phyloP scores from a whole-genome alignment of 805 yeast species.

The Yamadazyma olivae region DNA sequence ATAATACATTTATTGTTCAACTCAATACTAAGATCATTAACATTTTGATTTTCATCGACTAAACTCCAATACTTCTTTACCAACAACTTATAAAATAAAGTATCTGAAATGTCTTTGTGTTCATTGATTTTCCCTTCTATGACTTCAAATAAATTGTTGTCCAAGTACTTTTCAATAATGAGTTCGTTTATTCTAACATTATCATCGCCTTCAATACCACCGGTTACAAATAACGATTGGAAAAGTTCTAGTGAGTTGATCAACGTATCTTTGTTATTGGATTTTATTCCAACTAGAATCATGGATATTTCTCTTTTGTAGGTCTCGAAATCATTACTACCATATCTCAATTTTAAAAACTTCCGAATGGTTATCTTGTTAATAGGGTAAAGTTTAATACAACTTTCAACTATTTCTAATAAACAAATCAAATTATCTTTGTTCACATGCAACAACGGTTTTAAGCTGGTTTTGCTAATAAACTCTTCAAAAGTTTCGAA shows the following conservation, averaged over 20 bases:
- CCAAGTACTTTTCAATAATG: conserved; percentile 27
- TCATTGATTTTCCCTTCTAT: conserved; percentile 14
- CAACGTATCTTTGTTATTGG: conserved; percentile 20
- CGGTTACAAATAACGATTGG: conserved; percentile 17
- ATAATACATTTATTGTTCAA: conserved; percentile 23
- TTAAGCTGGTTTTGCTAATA: conserved; percentile 8
- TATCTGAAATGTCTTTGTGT: conserved; percentile 4
- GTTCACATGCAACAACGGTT: conserved; percentile 16
- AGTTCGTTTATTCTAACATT: conserved; percentile 5
- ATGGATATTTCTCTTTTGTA: conserved; percentile 25
- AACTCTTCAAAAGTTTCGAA: conserved; percentile 16
- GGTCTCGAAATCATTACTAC: conserved; percentile 8
- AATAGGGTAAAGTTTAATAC: conserved; percentile 31
- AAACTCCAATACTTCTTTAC: conserved; percentile 33
- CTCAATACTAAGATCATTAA: conserved; percentile 30
- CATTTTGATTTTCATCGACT: conserved; percentile 23
- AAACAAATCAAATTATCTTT: conserved; percentile 15
- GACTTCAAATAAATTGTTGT: conserved; percentile 23
- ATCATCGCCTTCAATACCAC: conserved; percentile 5
- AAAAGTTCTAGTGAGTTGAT: conserved; percentile 18
- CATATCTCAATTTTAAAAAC: conserved; percentile 24
- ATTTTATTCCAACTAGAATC: conserved; percentile 21
- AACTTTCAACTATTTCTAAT: conserved; percentile 22
- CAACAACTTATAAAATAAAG: conserved; percentile 15
- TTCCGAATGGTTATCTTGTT: conserved; percentile 30